These are phyloP conservation scores for Phytophthora sansomeana DNA, from an alignment of 352 stramenopile genomes.

Conservation along the genomic window DNA sequence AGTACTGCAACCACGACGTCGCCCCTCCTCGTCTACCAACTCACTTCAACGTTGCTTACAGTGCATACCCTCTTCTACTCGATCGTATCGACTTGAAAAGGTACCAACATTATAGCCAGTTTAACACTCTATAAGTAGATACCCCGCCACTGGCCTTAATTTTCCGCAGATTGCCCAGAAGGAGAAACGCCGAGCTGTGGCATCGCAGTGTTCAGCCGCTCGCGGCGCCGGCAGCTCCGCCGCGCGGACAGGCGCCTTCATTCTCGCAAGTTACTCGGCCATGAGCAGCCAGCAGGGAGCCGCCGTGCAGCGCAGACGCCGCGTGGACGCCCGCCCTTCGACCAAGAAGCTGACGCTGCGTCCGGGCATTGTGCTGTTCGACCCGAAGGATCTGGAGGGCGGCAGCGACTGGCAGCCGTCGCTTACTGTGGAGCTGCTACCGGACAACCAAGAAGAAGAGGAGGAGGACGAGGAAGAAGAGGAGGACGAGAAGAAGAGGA, in stretches of 20 bases:
- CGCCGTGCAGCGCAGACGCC: conserved; percentile 12
- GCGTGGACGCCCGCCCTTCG: conserved; percentile 10
- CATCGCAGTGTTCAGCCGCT: conserved; percentile 7
- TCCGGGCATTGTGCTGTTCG: conserved; percentile 60
- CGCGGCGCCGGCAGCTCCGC: conserved; percentile 1
- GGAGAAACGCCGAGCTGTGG: conserved; percentile 22
- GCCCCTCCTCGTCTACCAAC: conserved; percentile 32
- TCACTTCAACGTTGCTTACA: conserved; percentile 36
- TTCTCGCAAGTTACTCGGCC: conserved; percentile 29
- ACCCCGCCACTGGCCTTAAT: conserved; percentile 13
- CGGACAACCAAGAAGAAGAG: conserved; percentile 35
- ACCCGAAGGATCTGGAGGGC: conserved; percentile 51
- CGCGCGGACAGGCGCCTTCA: conserved; percentile 36
- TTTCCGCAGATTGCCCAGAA: conserved; percentile 29
- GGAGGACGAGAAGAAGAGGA: conserved; percentile 30
- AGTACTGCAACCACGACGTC: conserved; percentile 3
- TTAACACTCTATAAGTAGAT: background rate
- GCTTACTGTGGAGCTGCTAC: conserved; percentile 29
- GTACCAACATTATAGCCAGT: background rate
- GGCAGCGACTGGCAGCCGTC: conserved; percentile 25
- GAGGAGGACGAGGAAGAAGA: conserved; percentile 16
- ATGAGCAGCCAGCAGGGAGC: conserved; percentile 29
- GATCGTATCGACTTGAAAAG: background rate
- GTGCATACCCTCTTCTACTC: conserved; percentile 6
- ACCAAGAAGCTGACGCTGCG: conserved; percentile 31